Evolutionary conservation across 495 filamentous ascomycete species (phyloP), one percentile per base, ranked within the genome.

Genomic region (Beverwykella pulmonaria): DNA sequence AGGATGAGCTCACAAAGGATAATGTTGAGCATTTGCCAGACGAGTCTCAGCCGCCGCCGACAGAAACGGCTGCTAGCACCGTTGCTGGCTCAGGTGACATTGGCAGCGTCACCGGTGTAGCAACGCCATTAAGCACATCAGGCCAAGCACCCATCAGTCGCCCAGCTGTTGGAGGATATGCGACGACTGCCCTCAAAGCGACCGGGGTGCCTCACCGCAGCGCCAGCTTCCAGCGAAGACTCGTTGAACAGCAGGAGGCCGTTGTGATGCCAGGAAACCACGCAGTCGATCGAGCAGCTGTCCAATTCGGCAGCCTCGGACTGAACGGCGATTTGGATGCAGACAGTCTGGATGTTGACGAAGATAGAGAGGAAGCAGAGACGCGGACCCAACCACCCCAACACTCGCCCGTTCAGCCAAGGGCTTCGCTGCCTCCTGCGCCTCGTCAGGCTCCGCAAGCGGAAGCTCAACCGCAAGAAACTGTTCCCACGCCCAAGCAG

Each of bases 211-310:
- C 82, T 48, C 77, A 77, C 46, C 87, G 93, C 48, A 87, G 87
- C 27, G 83, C 92, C 30, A 90, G 87, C 70, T 90, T 88, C 72
- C 87, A 93, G 74, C 87, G 93, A 27, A 87, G 91, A 66, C 83
- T 96, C 46, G 82, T 95, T 71, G 92, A 97, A 67, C 94, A 99
- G 73, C 92, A 93, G 73, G 95, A 99, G 76, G 91, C 93, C 19
- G 94, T 99, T 36, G 90, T 97, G 54, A 98, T 99, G 94, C 94
- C 94, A 30, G 92, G 92, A n/a, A 97, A 97, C 77, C 92, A 96
- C 71, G 92, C 92, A 41, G 91, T 98, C 9, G 92, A 97, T 74
- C 88, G 92, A 56, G 85, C 93, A 53, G 89, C 92, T n/a, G 92
- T 99, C 46, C 95, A 98, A 74, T 99, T 99, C 77, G 94, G 94